These are phyloP conservation scores for Zygosaccharomyces siamensis DNA, from an alignment of 805 yeast genomes.

Conservation along the genomic window DNA sequence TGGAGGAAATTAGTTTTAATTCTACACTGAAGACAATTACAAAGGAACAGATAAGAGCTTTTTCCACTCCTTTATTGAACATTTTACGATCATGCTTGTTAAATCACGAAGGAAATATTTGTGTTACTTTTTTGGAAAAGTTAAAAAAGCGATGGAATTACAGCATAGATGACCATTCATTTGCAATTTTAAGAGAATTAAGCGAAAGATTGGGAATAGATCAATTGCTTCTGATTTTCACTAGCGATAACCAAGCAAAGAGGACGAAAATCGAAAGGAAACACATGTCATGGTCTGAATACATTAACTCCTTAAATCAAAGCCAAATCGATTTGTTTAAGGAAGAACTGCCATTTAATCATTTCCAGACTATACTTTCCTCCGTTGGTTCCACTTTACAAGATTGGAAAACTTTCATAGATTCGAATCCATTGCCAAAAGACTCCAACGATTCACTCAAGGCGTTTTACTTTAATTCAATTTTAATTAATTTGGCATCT, in stretches of 20 bases:
- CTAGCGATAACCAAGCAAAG: neutral
- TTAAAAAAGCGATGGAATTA: slow-evolving; percentile 9
- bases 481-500: slow-evolving; percentile 12
- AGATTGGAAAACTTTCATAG: slow-evolving; percentile 13
- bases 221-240: slow-evolving; percentile 5
- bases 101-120: slow-evolving; percentile 6
- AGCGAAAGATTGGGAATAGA: slow-evolving; percentile 17
- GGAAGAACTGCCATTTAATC: slow-evolving; percentile 12
- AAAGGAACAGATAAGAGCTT: slow-evolving; percentile 5
- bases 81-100: slow-evolving; percentile 9
- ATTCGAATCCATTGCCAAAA: slow-evolving; percentile 8
- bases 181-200: slow-evolving; percentile 9
- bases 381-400: slow-evolving; percentile 5
- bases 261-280: slow-evolving; percentile 14
- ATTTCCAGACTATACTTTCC: slow-evolving; percentile 15
- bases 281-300: slow-evolving; percentile 11
- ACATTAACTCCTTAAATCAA: slow-evolving; percentile 7
- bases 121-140: slow-evolving; percentile 4
- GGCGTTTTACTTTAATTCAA: slow-evolving; percentile 13
- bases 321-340: slow-evolving; percentile 12
- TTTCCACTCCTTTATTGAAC: slow-evolving; percentile 8
- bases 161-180: slow-evolving; percentile 15
- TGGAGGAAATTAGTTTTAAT: slow-evolving; percentile 2
- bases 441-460: slow-evolving; percentile 13
- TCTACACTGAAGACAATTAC: neutral